These are phyloP conservation scores for Arthrobotrys sphaeroides DNA, from an alignment of 2,329 filamentous ascomycete species.

Conservation along the genomic window DNA sequence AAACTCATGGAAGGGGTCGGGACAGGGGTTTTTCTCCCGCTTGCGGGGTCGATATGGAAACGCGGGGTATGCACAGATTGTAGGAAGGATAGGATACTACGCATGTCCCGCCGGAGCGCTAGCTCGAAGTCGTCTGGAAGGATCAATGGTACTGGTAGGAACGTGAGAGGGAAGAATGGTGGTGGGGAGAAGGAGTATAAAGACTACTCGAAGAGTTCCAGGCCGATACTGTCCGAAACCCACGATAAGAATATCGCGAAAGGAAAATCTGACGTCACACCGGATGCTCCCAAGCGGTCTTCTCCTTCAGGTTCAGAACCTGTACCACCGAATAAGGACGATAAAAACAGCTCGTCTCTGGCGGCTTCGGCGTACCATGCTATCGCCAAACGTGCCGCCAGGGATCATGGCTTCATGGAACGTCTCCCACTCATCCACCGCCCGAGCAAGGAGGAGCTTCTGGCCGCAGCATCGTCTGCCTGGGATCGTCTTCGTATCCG, in stretches of 20 bases:
- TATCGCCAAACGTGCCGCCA: slow-evolving; percentile 54
- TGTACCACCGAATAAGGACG: slow-evolving; percentile 40
- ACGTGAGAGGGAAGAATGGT: slow-evolving; percentile 3
- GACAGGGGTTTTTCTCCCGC: slow-evolving; percentile 23
- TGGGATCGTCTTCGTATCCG: slow-evolving; percentile 88
- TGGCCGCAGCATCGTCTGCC: slow-evolving; percentile 90
- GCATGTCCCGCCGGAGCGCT: slow-evolving; percentile 44
- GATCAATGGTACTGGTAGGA: slow-evolving; percentile 6
- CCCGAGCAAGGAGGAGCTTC: slow-evolving; percentile 89
- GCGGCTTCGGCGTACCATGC: slow-evolving; percentile 34
- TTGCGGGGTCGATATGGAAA: slow-evolving; percentile 53
- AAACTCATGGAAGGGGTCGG: slow-evolving; percentile 40
- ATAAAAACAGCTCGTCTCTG: slow-evolving; percentile 30
- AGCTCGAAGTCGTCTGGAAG: slow-evolving; percentile 44
- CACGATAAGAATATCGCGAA: slow-evolving; percentile 34
- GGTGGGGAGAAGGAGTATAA: slow-evolving; percentile 20
- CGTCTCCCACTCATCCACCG: slow-evolving; percentile 79
- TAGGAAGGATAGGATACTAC: slow-evolving; percentile 49
- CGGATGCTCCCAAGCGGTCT: slow-evolving; percentile 52
- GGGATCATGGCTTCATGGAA: slow-evolving; percentile 66
- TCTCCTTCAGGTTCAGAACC: not conserved
- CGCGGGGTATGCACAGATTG: slow-evolving; percentile 46
- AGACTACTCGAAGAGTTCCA: slow-evolving; percentile 18
- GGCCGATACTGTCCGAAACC: slow-evolving; percentile 15
- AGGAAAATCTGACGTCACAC: slow-evolving; percentile 56